Percentiles rank a stretch among this genome's conserved stretches.
phyloP scores from a whole-genome alignment of 176 grass and related monocot species.

The Ensete glaucum region DNA sequence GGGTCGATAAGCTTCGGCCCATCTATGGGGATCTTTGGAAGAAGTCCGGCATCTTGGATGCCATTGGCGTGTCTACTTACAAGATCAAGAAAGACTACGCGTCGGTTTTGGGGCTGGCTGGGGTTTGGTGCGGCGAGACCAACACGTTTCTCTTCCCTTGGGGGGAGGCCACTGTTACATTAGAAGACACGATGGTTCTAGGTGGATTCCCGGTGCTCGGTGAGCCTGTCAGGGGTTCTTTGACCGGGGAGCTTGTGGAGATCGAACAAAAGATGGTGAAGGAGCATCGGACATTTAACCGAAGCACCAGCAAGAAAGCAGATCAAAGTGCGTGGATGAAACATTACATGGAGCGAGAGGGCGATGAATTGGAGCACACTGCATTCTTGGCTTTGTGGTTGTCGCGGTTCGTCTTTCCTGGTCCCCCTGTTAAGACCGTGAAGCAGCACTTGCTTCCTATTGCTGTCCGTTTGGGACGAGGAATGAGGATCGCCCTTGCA shows the following conservation, averaged over 20 bases:
- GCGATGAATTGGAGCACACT: conserved; percentile 49
- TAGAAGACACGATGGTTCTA: conserved; percentile 55
- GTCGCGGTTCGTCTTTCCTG: conserved; percentile 64
- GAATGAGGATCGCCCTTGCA: conserved; percentile 55
- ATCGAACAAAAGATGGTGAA: conserved; percentile 45
- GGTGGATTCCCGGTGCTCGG: conserved; percentile 45
- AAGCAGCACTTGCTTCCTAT: conserved; percentile 63
- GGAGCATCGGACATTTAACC: conserved; percentile 62
- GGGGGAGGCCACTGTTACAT: conserved; percentile 72
- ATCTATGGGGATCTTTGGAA: conserved; percentile 44
- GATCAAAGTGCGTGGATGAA: conserved; percentile 86
- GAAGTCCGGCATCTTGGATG: conserved; percentile 53
- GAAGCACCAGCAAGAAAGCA: conserved; percentile 87
- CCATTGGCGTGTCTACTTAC: conserved; percentile 56
- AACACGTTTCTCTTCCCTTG: conserved; percentile 74
- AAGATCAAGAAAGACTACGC: conserved; percentile 44
- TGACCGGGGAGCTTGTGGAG: conserved; percentile 39
- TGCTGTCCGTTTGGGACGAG: conserved; percentile 52
- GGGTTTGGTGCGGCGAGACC: conserved; percentile 58
- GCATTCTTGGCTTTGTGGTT: conserved; percentile 87
- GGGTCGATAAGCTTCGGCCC: conserved; percentile 69
- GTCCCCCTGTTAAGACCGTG: conserved; percentile 75
- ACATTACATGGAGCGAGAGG: conserved; percentile 47
- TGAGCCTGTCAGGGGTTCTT: conserved; percentile 37
- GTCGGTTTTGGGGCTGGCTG: conserved; percentile 38